Base-by-base conservation (phyloP, 2,329 filamentous ascomycete genomes). In the Colletotrichum plurivorum region DNA sequence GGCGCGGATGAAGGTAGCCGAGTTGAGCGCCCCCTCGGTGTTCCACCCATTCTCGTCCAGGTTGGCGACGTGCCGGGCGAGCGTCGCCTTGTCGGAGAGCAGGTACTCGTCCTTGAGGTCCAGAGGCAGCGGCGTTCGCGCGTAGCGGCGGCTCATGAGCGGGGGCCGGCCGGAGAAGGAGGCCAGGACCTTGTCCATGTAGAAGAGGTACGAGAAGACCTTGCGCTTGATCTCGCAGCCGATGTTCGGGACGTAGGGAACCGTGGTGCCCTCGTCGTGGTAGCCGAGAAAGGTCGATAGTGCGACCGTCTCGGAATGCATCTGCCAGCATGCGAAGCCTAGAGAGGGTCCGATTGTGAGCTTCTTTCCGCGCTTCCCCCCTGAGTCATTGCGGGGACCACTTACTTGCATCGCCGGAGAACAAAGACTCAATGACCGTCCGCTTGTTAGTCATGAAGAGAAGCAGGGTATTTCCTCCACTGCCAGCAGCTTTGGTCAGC, bases 111-210 rank as follows among this genome's bases (percentile, higher is more conserved):
- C 80, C 18, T 69, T 73, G 15, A 84, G 67, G 63, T 84, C 82
- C 5, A 83, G 74, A 2, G 82, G 82, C 13, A 80, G 70, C 1
- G 81, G 78, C 6, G 82, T 82, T 2, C 79, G 79, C 13, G 78
- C 72, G 64, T 80, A 84, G 2, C 74, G 73, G 13, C 75, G 75
- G 45, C 76, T 76, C 20, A 84, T 63, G 1, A 82, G 73, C 0
- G 81, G 82, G 3, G 82, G 83, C 5, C 82, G 73, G 1, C 82
- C 83, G 2, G 82, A 83, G 46, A 84, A 82, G 1, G 80, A 78
- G 7, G 80, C 79, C 4, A 80, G 71, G 1, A 78, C 73, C 71
- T 83, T 83, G 59, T 82, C 80, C 43, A 78, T 71, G 16, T 72
- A 73, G 59, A 78, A 80, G 16, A 80, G 60, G 41, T 77, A 72